These are phyloP conservation scores for Chimonanthus praecox DNA, from an alignment of 164 flowering plant genomes.

Conservation along the genomic window DNA sequence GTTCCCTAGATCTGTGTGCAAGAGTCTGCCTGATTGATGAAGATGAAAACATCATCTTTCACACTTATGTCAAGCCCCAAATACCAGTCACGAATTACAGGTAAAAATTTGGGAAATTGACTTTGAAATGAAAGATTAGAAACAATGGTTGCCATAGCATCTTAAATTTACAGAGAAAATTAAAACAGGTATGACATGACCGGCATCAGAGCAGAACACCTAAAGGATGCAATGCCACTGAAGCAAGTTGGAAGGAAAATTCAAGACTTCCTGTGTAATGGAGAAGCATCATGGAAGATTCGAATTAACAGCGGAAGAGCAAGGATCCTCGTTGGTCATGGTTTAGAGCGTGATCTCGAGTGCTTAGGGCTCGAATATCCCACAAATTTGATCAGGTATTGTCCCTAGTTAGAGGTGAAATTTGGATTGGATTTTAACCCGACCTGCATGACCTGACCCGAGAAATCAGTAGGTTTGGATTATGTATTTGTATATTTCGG, in stretches of 20 bases:
- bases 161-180: neutral
- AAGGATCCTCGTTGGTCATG: constrained; percentile 89
- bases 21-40: constrained; percentile 83
- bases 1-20: constrained; percentile 72
- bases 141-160: no score
- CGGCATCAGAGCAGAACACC: constrained; percentile 66
- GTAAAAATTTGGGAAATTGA: constrained; percentile 18
- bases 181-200: constrained; percentile 63
- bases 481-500: neutral
- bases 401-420: neutral
- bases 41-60: constrained; percentile 61
- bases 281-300: constrained; percentile 79
- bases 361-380: constrained; percentile 75
- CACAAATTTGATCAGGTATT: constrained; percentile 55
- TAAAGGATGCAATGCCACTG: constrained; percentile 72
- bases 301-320: constrained; percentile 64
- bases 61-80: constrained; percentile 65
- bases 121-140: neutral
- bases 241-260: constrained; percentile 63
- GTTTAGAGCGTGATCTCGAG: constrained; percentile 76
- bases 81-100: constrained; percentile 75
- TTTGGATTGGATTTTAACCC: neutral
- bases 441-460: neutral
- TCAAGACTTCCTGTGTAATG: constrained; percentile 82
- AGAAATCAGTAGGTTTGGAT: neutral